A percentile compares a stretch with the other conserved stretches of the same genome.
phyloP scores from a whole-genome alignment of 106 monocot genomes.

The Allium fistulosum region DNA sequence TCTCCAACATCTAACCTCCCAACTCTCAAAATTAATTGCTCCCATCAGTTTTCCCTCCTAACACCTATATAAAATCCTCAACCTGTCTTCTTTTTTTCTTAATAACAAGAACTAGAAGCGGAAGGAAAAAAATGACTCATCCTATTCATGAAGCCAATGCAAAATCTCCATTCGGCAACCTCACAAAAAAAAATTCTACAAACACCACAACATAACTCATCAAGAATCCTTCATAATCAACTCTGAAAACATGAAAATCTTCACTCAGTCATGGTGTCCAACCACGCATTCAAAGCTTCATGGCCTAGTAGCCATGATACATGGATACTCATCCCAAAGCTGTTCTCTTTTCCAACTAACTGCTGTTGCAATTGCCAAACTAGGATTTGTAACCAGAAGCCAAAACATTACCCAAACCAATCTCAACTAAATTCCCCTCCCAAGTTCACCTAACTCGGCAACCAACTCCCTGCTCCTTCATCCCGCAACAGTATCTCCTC shows the following conservation, averaged over 20 bases:
- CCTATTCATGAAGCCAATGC: slow-evolving; percentile 46
- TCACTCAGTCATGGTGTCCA: slow-evolving; percentile 53
- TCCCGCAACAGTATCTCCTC: too few species aligned
- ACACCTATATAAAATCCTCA: too few species aligned
- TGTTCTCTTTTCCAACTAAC: slow-evolving; percentile 54
- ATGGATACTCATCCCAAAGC: slow-evolving; percentile 51
- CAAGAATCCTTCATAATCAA: slow-evolving; percentile 21
- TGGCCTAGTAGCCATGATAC: slow-evolving; percentile 60
- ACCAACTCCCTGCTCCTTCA: too few species aligned
- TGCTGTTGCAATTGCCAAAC: slow-evolving; percentile 50
- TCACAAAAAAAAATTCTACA: slow-evolving; percentile 37
- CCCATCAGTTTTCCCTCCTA: too few species aligned
- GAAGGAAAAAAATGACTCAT: slow-evolving; percentile 15
- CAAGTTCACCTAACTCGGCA: too few species aligned
- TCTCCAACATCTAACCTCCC: too few species aligned
- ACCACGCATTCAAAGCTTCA: neutral
- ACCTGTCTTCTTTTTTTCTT: too few species aligned
- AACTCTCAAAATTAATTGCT: too few species aligned
- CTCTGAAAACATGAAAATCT: slow-evolving; percentile 27
- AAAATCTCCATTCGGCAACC: slow-evolving; percentile 38
- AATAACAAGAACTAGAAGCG: too few species aligned
- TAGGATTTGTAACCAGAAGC: slow-evolving; percentile 35
- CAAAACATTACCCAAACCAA: too few species aligned
- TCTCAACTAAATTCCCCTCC: too few species aligned
- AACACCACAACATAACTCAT: slow-evolving; percentile 28